Base-by-base conservation (phyloP, 257 asterid species). In the Phtheirospermum japonicum region DNA sequence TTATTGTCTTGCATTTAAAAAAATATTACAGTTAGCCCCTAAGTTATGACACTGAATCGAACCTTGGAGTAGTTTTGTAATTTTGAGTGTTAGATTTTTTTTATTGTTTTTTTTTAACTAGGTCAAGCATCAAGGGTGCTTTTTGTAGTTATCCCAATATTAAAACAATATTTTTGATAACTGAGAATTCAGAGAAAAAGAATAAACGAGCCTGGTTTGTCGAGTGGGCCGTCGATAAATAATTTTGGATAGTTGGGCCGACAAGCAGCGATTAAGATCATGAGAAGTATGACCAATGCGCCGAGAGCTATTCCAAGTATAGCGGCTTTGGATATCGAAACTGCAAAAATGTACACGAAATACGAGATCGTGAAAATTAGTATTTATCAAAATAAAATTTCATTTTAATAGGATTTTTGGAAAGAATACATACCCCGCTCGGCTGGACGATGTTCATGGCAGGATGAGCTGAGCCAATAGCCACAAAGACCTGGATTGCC, bases 221-320 rank as follows among this genome's bases (percentile, higher is more conserved):
- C 92, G 0, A 81, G 67, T 4, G 96, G 82, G 18, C 90, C 84
- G 9, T 81, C 94, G 11, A 82, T 68, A 59, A 86, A 80, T 0
- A 79, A 80, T 66, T 82, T 63, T 2, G 90, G 85, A 61, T 68
- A 67, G 71, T 82, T 83, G 0, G 95, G 95, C 26, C 96, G 76
- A 64, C 84, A 93, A 31, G 88, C 97, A 2, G 96, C 99, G 0
- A 82, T 71, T 57, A 93, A 67, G 69, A 93, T 87, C 94, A 89
- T 71, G 31, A 93, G 81, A 67, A 93, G 94, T 68, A 93, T 74
- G 59, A 81, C 89, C 72, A 93, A 46, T 14, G 86, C 94, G 63
- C 97, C 97, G 18, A 93, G 67, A 48, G 99, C 88, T 9, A 89
- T 93, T 59, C 99, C 99, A 6, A 89, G 85, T 76, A 93, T 89